A percentile compares a stretch with the other conserved stretches of the same genome.
These are phyloP conservation scores for Trichopus zeylanicus DNA, from an alignment of 116 monocot species.

Conservation along the genomic window DNA sequence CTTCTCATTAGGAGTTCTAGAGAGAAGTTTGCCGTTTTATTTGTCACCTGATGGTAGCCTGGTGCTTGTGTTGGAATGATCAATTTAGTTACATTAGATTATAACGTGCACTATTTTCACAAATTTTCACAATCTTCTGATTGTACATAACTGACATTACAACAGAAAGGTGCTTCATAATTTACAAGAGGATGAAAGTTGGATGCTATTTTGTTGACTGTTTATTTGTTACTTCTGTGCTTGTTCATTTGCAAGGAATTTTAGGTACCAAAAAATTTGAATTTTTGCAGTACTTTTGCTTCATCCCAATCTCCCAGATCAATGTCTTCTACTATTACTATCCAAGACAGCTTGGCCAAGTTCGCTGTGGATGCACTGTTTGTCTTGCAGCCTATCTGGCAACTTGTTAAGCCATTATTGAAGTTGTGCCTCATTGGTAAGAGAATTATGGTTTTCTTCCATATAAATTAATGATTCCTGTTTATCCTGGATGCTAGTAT, in stretches of 20 bases:
- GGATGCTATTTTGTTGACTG: no score
- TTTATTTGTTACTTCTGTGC: no score
- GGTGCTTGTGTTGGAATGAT: background rate
- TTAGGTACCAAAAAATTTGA: background rate
- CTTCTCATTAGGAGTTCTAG: no score
- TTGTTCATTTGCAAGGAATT: background rate
- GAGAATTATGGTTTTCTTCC: background rate
- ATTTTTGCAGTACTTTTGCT: background rate
- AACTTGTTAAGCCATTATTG: constrained; percentile 65
- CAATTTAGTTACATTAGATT: no score
- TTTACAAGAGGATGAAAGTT: no score
- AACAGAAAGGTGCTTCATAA: no score
- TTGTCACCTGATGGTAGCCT: no score
- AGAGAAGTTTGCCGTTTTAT: no score
- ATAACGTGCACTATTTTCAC: no score
- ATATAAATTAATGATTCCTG: background rate
- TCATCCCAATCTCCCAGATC: constrained; percentile 53
- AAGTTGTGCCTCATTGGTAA: constrained; percentile 80
- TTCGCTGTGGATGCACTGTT: constrained; percentile 87
- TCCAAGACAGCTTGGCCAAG: constrained; percentile 78
- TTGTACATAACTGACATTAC: no score
- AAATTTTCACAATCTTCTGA: no score
- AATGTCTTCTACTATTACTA: constrained; percentile 92
- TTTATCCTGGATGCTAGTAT: background rate
- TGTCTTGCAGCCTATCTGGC: constrained; percentile 91